phyloP scores from a whole-genome alignment of 192 early-diverging fungal genomes.

The Rhizoclosmatium sp. region DNA sequence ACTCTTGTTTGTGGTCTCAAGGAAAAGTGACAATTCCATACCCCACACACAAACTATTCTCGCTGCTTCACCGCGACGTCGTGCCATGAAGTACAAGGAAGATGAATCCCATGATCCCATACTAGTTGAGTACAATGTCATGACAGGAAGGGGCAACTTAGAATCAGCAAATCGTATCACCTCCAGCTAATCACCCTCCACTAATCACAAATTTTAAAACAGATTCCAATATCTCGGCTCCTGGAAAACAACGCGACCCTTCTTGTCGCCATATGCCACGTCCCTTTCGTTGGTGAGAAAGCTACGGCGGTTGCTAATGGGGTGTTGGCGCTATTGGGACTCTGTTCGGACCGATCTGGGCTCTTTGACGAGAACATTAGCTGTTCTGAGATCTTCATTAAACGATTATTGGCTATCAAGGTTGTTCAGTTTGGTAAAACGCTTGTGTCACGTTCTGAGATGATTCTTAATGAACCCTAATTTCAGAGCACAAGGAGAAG shows the following conservation, averaged over 20 bases:
- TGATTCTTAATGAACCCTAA: neutral
- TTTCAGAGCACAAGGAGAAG: constrained; percentile 12
- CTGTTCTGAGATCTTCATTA: constrained; percentile 24
- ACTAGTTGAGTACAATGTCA: too few relatives aligned
- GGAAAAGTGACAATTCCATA: neutral
- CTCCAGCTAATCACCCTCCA: neutral
- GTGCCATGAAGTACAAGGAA: too few relatives aligned
- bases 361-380: neutral
- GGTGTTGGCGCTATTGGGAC: neutral
- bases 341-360: neutral
- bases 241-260: constrained; percentile 26
- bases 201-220: neutral
- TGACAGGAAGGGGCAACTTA: too few relatives aligned
- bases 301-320: constrained; percentile 1
- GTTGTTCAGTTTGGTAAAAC: constrained; percentile 32
- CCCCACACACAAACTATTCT: neutral
- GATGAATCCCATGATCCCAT: too few relatives aligned
- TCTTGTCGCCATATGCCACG: constrained; percentile 22
- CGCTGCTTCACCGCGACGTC: neutral
- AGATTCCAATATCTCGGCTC: constrained; percentile 13
- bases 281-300: constrained; percentile 32
- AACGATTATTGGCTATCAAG: constrained; percentile 18
- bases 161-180: neutral
- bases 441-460: neutral
- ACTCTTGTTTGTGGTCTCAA: neutral